phyloP scores from a whole-genome alignment of 768 basidiomycete species.

The Hericium coralloides region DNA sequence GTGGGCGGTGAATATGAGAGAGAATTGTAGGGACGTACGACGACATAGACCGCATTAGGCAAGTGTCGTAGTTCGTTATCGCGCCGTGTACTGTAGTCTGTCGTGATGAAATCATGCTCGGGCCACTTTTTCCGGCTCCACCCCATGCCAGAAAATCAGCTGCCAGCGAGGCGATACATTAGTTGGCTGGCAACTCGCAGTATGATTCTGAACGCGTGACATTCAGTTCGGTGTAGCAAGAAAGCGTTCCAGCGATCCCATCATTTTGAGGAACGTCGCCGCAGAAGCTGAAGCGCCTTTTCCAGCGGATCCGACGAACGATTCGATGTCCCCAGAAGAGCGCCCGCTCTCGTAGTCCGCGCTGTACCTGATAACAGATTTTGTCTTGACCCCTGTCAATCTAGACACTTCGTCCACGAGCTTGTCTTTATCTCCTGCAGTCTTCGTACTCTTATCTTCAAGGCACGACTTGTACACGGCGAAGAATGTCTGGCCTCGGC shows the following conservation, averaged over 20 bases:
- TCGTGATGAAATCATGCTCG: too few relatives aligned
- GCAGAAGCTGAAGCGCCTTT: conserved; percentile 40
- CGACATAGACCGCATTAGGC: background rate
- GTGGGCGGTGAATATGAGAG: too few relatives aligned
- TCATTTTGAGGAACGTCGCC: conserved; percentile 31
- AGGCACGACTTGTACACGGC: conserved; percentile 33
- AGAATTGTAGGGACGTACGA: too few relatives aligned
- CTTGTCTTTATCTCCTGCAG: conserved; percentile 4
- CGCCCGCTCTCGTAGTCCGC: conserved; percentile 32
- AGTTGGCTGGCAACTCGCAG: background rate
- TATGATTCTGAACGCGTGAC: background rate
- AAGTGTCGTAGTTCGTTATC: background rate
- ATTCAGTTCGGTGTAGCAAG: background rate
- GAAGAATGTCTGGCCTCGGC: conserved; percentile 61
- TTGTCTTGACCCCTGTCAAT: conserved; percentile 33
- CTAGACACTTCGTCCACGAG: conserved; percentile 23
- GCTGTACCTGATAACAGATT: conserved; percentile 37
- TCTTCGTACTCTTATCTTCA: conserved; percentile 7
- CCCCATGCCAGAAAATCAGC: too few relatives aligned
- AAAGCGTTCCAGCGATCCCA: conserved; percentile 18
- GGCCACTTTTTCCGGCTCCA: too few relatives aligned
- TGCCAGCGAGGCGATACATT: background rate
- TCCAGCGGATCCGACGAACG: conserved; percentile 38
- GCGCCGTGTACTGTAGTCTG: too few relatives aligned
- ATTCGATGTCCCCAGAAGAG: conserved; percentile 20